Conservation (phyloP, 1,284 basidiomycete genomes). For the Meira miltonrushii region DNA sequence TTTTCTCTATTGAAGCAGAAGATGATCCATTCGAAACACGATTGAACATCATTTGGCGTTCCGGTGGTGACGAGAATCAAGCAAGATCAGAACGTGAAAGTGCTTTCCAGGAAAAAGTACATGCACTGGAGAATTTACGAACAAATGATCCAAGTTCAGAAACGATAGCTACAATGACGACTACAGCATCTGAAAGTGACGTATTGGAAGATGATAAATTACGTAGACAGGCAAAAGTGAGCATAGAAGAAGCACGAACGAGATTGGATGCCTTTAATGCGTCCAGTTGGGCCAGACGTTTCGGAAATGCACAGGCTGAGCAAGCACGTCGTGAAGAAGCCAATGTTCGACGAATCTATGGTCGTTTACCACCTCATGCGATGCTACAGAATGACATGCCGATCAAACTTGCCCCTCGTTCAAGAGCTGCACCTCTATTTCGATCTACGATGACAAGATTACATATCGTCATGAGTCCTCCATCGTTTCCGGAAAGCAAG, state of each 20-base stretch:
- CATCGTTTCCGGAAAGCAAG: constrained; percentile 61
- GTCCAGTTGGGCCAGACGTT: constrained; percentile 65
- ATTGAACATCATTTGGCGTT: constrained; percentile 71
- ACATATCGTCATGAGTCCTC: constrained; percentile 61
- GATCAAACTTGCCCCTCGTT: constrained; percentile 55
- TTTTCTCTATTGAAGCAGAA: constrained; percentile 69
- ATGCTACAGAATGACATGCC: constrained; percentile 52
- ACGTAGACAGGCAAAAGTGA: neutral
- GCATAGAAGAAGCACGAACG: constrained; percentile 59
- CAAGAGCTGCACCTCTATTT: constrained; percentile 67
- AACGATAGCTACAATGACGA: neutral
- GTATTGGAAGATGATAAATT: neutral
- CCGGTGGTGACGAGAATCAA: constrained; percentile 70
- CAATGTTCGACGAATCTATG: constrained; percentile 48
- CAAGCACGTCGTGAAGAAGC: constrained; percentile 56
- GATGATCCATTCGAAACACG: constrained; percentile 82
- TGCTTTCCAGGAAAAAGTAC: constrained; percentile 73
- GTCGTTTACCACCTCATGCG: constrained; percentile 20
- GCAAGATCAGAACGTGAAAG: constrained; percentile 72
- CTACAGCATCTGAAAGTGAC: neutral
- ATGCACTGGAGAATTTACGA: constrained; percentile 26
- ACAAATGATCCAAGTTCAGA: neutral
- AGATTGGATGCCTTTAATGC: constrained; percentile 70
- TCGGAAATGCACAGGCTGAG: constrained; percentile 48
- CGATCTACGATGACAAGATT: constrained; percentile 66